phyloP scores from a whole-genome alignment of 805 yeast genomes.

The Blastobotrys americana region DNA sequence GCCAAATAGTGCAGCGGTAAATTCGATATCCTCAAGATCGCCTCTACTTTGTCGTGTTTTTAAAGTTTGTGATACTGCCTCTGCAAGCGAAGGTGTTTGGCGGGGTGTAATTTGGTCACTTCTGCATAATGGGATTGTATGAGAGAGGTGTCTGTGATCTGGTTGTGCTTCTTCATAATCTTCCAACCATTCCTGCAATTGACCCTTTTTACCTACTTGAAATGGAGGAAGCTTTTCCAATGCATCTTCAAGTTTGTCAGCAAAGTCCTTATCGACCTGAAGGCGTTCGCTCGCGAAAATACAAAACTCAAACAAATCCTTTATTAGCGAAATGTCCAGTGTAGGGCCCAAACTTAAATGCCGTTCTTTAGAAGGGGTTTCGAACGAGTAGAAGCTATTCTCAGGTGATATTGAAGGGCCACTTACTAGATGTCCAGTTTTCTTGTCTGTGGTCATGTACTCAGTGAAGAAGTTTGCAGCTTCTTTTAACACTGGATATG shows the following conservation, averaged over 20 bases:
- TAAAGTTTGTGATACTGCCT: conserved; percentile 5
- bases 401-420: conserved; percentile 10
- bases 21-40: conserved; percentile 10
- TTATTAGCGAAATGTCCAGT: conserved; percentile 2
- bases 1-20: conserved; percentile 6
- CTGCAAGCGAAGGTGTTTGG: conserved; percentile 4
- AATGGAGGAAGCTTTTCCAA: conserved; percentile 5
- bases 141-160: conserved; percentile 13
- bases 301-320: conserved; percentile 4
- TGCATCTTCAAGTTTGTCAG: background rate
- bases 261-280: background rate
- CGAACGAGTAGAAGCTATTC: conserved; percentile 7
- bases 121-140: conserved; percentile 6
- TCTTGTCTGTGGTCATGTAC: conserved; percentile 2
- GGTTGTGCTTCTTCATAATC: conserved; percentile 12
- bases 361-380: conserved; percentile 1
- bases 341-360: conserved; percentile 7
- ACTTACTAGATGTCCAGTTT: conserved; percentile 3
- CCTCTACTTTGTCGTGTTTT: conserved; percentile 1
- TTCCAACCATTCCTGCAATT: conserved; percentile 11
- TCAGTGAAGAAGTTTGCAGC: conserved; percentile 8
- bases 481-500: conserved; percentile 8
- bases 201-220: conserved; percentile 8
- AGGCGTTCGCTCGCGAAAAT: background rate
- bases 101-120: conserved; percentile 7